Percentiles rank a stretch among this genome's conserved stretches.
phyloP scores from a whole-genome alignment of 1,139 yeast species.

The Blastobotrys malaysiensis region DNA sequence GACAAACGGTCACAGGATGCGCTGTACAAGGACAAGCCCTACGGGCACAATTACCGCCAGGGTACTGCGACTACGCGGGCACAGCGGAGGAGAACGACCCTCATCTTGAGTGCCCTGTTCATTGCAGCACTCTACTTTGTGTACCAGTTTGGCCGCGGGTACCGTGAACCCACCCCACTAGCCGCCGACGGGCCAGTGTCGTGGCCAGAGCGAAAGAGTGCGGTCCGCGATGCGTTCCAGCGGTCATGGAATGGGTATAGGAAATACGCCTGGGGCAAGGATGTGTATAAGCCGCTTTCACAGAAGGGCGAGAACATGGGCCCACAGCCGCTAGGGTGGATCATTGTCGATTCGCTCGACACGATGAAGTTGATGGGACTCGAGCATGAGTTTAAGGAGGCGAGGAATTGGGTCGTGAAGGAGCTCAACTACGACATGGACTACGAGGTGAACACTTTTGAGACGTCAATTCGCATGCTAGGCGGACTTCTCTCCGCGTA shows the following conservation, averaged over 20 bases:
- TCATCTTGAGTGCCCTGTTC: constrained; percentile 17
- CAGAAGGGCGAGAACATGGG: constrained; percentile 74
- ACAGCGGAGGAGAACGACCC: constrained; percentile 14
- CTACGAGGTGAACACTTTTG: constrained; percentile 76
- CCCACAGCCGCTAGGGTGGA: constrained; percentile 86
- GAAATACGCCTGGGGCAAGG: constrained; percentile 78
- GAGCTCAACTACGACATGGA: constrained; percentile 59
- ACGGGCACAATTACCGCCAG: constrained; percentile 15
- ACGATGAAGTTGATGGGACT: constrained; percentile 80
- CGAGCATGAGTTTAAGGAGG: constrained; percentile 55
- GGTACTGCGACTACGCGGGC: neutral
- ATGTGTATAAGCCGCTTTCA: constrained; percentile 57
- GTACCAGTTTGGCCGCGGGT: constrained; percentile 19
- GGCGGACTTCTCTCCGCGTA: constrained; percentile 84
- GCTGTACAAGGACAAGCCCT: constrained; percentile 35
- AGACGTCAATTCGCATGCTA: constrained; percentile 87
- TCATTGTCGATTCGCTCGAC: constrained; percentile 84
- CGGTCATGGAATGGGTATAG: constrained; percentile 79
- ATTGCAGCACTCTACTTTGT: constrained; percentile 21
- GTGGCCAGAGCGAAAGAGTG: constrained; percentile 46
- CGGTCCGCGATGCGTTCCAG: constrained; percentile 59
- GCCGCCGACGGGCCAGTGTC: constrained; percentile 11
- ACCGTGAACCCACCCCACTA: neutral
- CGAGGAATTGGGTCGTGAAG: constrained; percentile 68
- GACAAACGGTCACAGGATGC: constrained; percentile 12